A percentile compares a stretch with the other conserved stretches of the same genome.
phyloP scores from a whole-genome alignment of 805 yeast genomes.

The Kazachstania psychrophila region DNA sequence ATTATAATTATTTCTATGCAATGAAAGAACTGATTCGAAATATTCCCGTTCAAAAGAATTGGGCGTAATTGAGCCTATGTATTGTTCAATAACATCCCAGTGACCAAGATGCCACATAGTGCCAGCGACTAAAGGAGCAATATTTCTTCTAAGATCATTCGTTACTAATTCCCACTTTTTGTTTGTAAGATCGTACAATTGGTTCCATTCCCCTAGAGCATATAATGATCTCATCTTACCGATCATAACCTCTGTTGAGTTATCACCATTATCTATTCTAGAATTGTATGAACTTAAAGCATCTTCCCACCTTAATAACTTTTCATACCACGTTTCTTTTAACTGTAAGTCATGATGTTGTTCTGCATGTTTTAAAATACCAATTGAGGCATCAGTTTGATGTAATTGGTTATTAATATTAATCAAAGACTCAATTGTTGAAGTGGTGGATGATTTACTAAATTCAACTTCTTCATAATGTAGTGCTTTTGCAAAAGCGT shows the following conservation, averaged over 20 bases:
- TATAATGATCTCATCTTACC: conserved; percentile 97
- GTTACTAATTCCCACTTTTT: conserved; percentile 74
- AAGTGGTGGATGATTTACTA: conserved; percentile 83
- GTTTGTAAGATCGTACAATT: conserved; percentile 72
- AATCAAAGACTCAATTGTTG: conserved; percentile 85
- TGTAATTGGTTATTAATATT: conserved; percentile 90
- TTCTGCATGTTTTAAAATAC: conserved; percentile 89
- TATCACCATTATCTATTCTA: conserved; percentile 47
- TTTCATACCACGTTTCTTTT: conserved; percentile 97
- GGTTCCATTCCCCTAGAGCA: conserved; percentile 99
- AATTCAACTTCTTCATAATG: conserved; percentile 94
- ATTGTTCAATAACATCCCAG: conserved; percentile 94
- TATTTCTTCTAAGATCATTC: conserved; percentile 63
- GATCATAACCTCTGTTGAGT: conserved; percentile 80
- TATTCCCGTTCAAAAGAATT: conserved; percentile 94
- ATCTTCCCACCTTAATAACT: conserved; percentile 95
- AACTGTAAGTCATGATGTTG: conserved; percentile 82
- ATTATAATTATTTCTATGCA: conserved; percentile 78
- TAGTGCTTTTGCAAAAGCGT: conserved; percentile 94
- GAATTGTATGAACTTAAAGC: conserved; percentile 85
- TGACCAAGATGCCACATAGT: conserved; percentile 98
- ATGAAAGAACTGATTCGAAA: conserved; percentile 78
- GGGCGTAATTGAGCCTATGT: conserved; percentile 78
- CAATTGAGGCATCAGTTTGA: conserved; percentile 96
- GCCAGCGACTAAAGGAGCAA: conserved; percentile 97